These are phyloP conservation scores for Pythium brachiatum DNA, from an alignment of 352 stramenopile genomes.

Conservation along the genomic window DNA sequence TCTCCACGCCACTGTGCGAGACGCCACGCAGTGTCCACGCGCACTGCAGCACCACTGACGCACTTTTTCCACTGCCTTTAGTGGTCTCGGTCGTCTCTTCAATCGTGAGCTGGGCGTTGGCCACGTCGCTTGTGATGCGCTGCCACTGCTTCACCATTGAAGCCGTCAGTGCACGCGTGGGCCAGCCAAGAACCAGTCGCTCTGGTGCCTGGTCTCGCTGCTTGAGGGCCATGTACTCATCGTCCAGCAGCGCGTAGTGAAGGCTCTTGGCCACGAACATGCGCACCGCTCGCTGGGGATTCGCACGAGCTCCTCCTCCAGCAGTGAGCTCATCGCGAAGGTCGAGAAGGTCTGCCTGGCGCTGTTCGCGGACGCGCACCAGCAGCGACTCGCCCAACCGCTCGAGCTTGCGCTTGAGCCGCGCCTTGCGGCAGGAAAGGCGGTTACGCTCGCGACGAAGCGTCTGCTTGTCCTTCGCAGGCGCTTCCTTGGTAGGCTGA, in stretches of 20 bases:
- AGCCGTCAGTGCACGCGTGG: background rate
- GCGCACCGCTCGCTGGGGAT: background rate
- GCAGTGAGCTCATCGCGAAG: conserved; percentile 23
- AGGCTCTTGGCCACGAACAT: background rate
- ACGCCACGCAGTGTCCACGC: background rate
- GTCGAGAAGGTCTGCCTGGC: conserved; percentile 34
- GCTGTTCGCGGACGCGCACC: conserved; percentile 27
- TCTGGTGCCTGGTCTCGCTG: background rate
- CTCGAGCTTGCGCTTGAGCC: conserved; percentile 43
- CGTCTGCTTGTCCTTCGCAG: background rate
- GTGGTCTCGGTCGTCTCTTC: background rate
- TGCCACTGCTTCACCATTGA: background rate
- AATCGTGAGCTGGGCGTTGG: background rate
- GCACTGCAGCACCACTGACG: background rate
- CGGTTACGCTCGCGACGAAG: conserved; percentile 39
- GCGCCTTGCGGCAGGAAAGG: conserved; percentile 45
- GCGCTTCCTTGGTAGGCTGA: background rate
- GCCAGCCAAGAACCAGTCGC: background rate
- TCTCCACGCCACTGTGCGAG: conserved; percentile 4
- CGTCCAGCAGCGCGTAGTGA: background rate
- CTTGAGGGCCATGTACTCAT: background rate
- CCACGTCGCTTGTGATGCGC: background rate
- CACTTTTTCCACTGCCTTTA: background rate
- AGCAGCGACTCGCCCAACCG: conserved; percentile 29
- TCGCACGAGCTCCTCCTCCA: background rate